Evolutionary conservation across 1,139 yeast species (phyloP), one percentile per base, ranked within the genome.

Genomic region (Debaryomyces sp.): DNA sequence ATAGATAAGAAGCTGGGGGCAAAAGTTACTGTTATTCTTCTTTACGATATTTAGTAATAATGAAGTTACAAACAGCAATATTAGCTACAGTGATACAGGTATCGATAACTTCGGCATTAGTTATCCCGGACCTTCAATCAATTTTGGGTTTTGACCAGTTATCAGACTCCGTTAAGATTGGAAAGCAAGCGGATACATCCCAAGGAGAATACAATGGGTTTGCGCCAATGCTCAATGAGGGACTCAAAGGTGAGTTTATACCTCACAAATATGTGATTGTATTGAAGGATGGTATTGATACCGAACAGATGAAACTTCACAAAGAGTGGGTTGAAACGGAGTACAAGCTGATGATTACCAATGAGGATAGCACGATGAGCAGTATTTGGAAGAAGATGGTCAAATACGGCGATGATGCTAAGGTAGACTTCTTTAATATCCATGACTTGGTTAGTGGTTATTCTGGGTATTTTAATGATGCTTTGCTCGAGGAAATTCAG

Each of bases 251-350:
- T 22, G 26, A 43, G 30, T 15, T 43, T 46, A 80, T 89, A 58
- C 87, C 91, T 34, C 81, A 67, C 48, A 68, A 61, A 47, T 74
- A 71, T 51, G 67, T 73, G 39, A 63, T 73, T 42, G 73, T 73
- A 22, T 68, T 70, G 49, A 66, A 73, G 21, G 68, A 68, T 15
- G 68, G 59, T 17, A 58, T 63, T 39, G 49, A 59, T 4, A 55
- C 54, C 7, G 51, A 58, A 4, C 66, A 60, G 38, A 27, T 46
- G 10, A 17, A 30, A 9, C 35, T 27, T n/a, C 49, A 46, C 21
- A 33, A 21, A 6, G 18, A 27, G 10, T 46, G 49, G 49, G 41
- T 37, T 3, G 44, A 41, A 26, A n/a, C n/a, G 4, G 50, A 52
- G 44, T 50, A 46, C 39, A 42, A 44, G 33, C 41, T 66, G 7